Evolutionary conservation across 2,329 filamentous ascomycete genomes (phyloP), one percentile per base, ranked within the genome.

Genomic region (Pseudopithomyces chartarum): DNA sequence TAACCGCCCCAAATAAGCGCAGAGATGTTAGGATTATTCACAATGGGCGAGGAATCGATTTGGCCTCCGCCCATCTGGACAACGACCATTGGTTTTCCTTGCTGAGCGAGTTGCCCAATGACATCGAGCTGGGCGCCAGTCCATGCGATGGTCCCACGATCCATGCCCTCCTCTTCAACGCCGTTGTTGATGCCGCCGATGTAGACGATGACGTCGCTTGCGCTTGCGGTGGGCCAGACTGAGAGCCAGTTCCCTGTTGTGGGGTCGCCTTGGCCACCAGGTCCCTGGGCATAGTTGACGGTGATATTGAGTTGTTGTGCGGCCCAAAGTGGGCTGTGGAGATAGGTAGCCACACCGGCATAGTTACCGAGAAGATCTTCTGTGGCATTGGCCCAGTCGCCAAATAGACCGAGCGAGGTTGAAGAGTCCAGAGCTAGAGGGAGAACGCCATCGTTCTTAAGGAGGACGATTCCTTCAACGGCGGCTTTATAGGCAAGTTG

Each of bases 321-420:
- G 7, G 85, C 84, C 23, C 79, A 79, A 0, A 85, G 73, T 0
- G 85, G 85, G 13, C 79, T 81, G 61, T 79, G 80, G 2, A 84
- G 73, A 68, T 84, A 88, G 0, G 84, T 84, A 0, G 86, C 79
- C 1, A 78, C 70, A 33, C 86, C 85, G 50, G 70, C 77, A 69
- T 89, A 88, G 60, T 85, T 85, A 0, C 86, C 86, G 47, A 84
- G 82, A 76, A 89, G 79, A 59, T 85, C 79, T 2, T 73, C 75
- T 2, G 61, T 65, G 2, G 83, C 82, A 55, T 85, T 85, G 1
- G 83, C 85, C 80, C 84, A 88, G 39, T 80, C 79, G 0, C 86
- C 86, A 45, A 88, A 77, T n/a, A 88, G 71, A 1, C 84, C 85
- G 3, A 88, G 72, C 2, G 71, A 78, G n/a, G 67, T 73, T 22